A percentile compares a stretch with the other conserved stretches of the same genome.
phyloP scores from a whole-genome alignment of 176 grass and related monocot species.

The Hsuehochloa calcarea region DNA sequence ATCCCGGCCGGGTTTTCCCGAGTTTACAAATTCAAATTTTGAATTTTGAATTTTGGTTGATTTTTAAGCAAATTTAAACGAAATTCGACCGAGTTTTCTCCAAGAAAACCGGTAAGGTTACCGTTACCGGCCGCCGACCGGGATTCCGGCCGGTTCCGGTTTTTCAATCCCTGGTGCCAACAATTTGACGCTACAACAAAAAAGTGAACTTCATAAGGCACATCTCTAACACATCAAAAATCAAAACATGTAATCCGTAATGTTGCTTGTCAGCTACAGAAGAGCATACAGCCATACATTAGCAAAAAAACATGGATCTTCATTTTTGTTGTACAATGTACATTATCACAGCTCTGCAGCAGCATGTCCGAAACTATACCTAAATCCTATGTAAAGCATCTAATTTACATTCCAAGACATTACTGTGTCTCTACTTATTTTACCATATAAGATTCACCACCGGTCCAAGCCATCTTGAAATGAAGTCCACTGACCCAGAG shows the following conservation, averaged over 20 bases:
- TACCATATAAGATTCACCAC: not conserved
- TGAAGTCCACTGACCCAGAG: not conserved
- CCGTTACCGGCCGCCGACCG: too few relatives aligned
- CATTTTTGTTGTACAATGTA: slow-evolving; percentile 4
- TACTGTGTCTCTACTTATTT: not conserved
- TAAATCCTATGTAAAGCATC: slow-evolving; percentile 1
- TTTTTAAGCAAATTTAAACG: too few relatives aligned
- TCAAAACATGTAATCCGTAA: not conserved
- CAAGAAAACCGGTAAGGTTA: too few relatives aligned
- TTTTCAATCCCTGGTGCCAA: too few relatives aligned
- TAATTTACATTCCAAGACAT: slow-evolving; percentile 19
- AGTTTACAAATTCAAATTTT: too few relatives aligned
- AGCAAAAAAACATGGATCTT: not conserved
- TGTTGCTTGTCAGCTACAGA: slow-evolving; percentile 2
- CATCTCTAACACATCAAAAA: not conserved
- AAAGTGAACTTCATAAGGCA: not conserved
- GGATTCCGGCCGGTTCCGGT: too few relatives aligned
- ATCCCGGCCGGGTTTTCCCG: too few relatives aligned
- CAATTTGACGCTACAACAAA: not conserved
- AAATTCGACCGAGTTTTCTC: too few relatives aligned
- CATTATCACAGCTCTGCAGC: not conserved
- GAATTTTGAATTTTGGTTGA: too few relatives aligned
- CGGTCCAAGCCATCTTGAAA: not conserved
- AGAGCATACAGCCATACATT: not conserved
- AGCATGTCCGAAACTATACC: not conserved